These are phyloP conservation scores for Colletotrichum eleusines DNA, from an alignment of 2,329 filamentous ascomycete genomes.

Conservation along the genomic window DNA sequence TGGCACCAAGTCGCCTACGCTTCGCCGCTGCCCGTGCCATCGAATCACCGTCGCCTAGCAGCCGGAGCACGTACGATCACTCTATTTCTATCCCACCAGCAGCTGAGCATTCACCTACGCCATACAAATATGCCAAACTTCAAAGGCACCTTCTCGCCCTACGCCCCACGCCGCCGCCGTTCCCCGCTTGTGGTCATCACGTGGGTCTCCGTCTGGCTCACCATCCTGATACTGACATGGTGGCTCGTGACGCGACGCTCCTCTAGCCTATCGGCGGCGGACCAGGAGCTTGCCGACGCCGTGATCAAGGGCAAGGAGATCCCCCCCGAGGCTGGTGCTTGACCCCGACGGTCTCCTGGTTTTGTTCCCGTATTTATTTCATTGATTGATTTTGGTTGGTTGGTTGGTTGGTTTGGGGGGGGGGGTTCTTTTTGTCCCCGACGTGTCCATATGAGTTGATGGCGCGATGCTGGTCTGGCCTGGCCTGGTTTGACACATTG, in stretches of 20 bases:
- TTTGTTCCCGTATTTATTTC: not conserved
- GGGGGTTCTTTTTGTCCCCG: not conserved
- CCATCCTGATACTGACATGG: slow-evolving; percentile 39
- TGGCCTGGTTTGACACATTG: not conserved
- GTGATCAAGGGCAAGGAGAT: slow-evolving; percentile 36
- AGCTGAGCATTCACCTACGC: not conserved
- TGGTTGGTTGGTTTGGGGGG: too few species aligned
- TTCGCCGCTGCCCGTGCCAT: slow-evolving; percentile 10
- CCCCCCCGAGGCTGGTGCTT: slow-evolving; percentile 20
- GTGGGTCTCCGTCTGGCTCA: slow-evolving; percentile 41
- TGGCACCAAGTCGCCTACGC: not conserved
- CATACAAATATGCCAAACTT: slow-evolving; percentile 21
- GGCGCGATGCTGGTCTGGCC: not conserved
- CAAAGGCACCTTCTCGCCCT: slow-evolving; percentile 31
- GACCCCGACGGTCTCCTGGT: not conserved
- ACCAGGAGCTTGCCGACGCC: slow-evolving; percentile 17
- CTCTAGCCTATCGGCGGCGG: not conserved
- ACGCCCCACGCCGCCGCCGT: slow-evolving; percentile 36
- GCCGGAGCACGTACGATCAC: not conserved
- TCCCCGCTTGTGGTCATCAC: slow-evolving; percentile 32
- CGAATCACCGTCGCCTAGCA: not conserved
- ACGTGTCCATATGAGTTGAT: not conserved
- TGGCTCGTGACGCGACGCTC: slow-evolving; percentile 32
- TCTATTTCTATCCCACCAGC: not conserved
- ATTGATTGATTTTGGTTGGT: not conserved